phyloP scores from a whole-genome alignment of 2,329 filamentous ascomycete genomes.

The Ceratocystis colombiana region DNA sequence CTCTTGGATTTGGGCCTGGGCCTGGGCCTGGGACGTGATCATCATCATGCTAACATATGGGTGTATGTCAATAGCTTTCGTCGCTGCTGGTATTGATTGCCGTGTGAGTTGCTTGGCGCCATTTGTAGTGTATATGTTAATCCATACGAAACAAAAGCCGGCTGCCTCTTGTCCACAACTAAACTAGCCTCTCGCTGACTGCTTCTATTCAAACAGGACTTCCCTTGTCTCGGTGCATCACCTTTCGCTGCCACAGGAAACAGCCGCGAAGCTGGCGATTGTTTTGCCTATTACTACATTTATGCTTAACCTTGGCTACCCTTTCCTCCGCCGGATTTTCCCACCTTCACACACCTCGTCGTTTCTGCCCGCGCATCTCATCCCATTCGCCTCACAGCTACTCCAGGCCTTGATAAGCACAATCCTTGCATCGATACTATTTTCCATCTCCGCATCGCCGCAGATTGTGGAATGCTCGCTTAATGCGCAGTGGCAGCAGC shows the following conservation, averaged over 20 bases:
- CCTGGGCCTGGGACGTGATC: too few relatives aligned
- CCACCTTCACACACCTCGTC: background rate
- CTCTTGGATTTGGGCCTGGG: too few relatives aligned
- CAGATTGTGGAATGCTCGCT: conserved; percentile 26
- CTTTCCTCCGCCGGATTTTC: background rate
- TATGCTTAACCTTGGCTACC: conserved; percentile 9
- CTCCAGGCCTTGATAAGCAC: conserved; percentile 14
- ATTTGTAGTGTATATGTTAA: background rate
- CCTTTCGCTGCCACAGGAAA: conserved; percentile 23
- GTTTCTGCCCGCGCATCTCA: background rate
- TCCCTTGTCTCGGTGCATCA: conserved; percentile 13
- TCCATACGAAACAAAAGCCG: too few relatives aligned
- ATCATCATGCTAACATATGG: background rate
- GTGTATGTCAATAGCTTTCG: background rate
- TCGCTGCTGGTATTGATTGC: conserved; percentile 10
- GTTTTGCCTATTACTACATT: conserved; percentile 18
- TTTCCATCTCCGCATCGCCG: conserved; percentile 25
- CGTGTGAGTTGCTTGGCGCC: conserved; percentile 1
- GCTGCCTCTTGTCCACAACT: background rate
- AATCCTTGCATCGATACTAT: conserved; percentile 39
- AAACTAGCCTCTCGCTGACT: background rate
- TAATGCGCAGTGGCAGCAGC: conserved; percentile 27
- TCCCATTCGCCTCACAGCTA: background rate
- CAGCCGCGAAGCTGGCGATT: conserved; percentile 13
- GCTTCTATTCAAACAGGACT: background rate